Evolutionary conservation across 768 basidiomycete genomes (phyloP).

Genomic region (Heimioporus sp.): DNA sequence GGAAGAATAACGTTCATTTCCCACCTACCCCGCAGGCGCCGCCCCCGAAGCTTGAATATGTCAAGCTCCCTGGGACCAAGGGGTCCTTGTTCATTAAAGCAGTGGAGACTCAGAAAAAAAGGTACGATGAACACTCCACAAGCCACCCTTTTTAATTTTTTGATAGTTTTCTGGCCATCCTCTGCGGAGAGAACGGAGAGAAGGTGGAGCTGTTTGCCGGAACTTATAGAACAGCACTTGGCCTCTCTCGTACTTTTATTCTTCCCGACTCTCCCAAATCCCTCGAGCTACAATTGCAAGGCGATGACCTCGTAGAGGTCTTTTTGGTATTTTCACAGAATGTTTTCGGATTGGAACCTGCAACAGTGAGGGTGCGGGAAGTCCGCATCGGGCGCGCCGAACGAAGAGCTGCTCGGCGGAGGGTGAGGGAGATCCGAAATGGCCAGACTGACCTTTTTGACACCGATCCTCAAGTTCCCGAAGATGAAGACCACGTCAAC

Average conservation of each 20-base stretch:
- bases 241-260: slow-evolving; percentile 90
- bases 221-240: slow-evolving; percentile 84
- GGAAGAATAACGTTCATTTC: slow-evolving; percentile 31
- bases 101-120: slow-evolving; percentile 88
- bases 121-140: slow-evolving; percentile 39
- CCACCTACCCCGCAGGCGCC: slow-evolving; percentile 50
- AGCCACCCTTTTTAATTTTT: background rate
- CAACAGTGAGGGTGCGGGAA: slow-evolving; percentile 91
- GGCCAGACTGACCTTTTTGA: slow-evolving; percentile 46
- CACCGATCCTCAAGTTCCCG: slow-evolving; percentile 41
- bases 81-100: slow-evolving; percentile 81
- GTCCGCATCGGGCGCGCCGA: slow-evolving; percentile 89
- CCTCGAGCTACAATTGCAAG: slow-evolving; percentile 84
- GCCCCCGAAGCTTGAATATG: slow-evolving; percentile 85
- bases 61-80: slow-evolving; percentile 90
- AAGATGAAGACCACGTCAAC: slow-evolving; percentile 57
- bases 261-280: slow-evolving; percentile 88
- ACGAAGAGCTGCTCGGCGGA: slow-evolving; percentile 76
- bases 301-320: slow-evolving; percentile 89
- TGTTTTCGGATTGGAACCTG: slow-evolving; percentile 89
- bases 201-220: slow-evolving; percentile 94
- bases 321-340: slow-evolving; percentile 91
- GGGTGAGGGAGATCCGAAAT: slow-evolving; percentile 64
- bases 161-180: slow-evolving; percentile 82
- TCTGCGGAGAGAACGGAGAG: slow-evolving; percentile 90